phyloP scores from a whole-genome alignment of 352 stramenopile genomes.

The Globisporangium perplexum region DNA sequence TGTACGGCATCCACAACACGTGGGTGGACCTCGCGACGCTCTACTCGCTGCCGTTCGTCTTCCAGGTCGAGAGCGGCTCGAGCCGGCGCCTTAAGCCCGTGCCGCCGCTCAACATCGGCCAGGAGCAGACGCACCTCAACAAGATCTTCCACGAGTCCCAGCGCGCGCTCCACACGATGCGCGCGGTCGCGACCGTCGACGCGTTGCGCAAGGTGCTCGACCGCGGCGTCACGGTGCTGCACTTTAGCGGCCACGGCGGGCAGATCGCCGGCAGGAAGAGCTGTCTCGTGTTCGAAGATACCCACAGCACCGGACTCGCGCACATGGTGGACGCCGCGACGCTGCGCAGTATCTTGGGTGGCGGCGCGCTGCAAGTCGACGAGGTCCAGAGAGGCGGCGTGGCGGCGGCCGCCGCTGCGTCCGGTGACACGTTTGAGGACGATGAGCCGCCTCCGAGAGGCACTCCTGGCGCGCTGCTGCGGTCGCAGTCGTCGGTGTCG shows the following conservation, averaged over 20 bases:
- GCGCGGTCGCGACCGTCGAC: slow-evolving; percentile 62
- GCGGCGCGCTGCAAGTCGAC: slow-evolving; percentile 10
- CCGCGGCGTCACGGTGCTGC: slow-evolving; percentile 63
- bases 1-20: slow-evolving; percentile 74
- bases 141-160: slow-evolving; percentile 78
- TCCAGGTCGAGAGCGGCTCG: slow-evolving; percentile 19
- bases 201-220: slow-evolving; percentile 73
- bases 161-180: slow-evolving; percentile 71
- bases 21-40: slow-evolving; percentile 76
- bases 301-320: slow-evolving; percentile 49
- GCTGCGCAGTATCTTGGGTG: slow-evolving; percentile 48
- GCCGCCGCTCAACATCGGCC: slow-evolving; percentile 56
- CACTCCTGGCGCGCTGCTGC: neutral
- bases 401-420: neutral
- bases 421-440: slow-evolving; percentile 4
- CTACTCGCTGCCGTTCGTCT: slow-evolving; percentile 69
- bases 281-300: slow-evolving; percentile 77
- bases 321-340: slow-evolving; percentile 66
- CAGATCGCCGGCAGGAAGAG: slow-evolving; percentile 57
- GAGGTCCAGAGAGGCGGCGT: slow-evolving; percentile 1
- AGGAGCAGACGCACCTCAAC: slow-evolving; percentile 59
- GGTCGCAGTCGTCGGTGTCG: slow-evolving; percentile 23
- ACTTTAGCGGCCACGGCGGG: slow-evolving; percentile 76
- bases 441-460: slow-evolving; percentile 1
- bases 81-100: slow-evolving; percentile 48